Conservation (phyloP, 495 filamentous ascomycete genomes). For the Penicillium diatomitis region DNA sequence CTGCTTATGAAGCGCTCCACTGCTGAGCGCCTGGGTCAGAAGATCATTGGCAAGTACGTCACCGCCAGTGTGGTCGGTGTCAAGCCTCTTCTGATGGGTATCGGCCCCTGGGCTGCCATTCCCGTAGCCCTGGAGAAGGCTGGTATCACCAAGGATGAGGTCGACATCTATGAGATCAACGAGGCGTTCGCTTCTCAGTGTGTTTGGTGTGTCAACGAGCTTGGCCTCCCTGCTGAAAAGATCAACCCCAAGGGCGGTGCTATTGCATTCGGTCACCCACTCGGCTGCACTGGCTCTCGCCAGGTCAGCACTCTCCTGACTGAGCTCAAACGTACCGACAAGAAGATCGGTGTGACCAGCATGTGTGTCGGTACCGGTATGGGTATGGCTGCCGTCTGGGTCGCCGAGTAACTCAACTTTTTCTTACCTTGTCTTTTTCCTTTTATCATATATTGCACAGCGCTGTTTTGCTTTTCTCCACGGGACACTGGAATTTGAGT, state of each 20-base stretch:
- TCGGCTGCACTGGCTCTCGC: slow-evolving; percentile 87
- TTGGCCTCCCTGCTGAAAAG: slow-evolving; percentile 66
- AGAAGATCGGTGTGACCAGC: slow-evolving; percentile 84
- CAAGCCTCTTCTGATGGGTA: slow-evolving; percentile 86
- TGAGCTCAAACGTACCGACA: slow-evolving; percentile 70
- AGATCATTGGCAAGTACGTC: slow-evolving; percentile 85
- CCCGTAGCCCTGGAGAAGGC: slow-evolving; percentile 83
- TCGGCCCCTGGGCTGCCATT: slow-evolving; percentile 94
- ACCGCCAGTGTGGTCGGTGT: slow-evolving; percentile 79
- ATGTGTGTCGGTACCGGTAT: slow-evolving; percentile 98
- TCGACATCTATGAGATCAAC: slow-evolving; percentile 98
- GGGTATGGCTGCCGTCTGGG: slow-evolving; percentile 95
- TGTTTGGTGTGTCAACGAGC: slow-evolving; percentile 84
- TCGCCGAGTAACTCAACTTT: slow-evolving; percentile 56
- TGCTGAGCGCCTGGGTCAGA: slow-evolving; percentile 78
- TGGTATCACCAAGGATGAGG: slow-evolving; percentile 78
- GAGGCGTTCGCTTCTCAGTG: slow-evolving; percentile 97
- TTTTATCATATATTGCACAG: slow-evolving; percentile 22
- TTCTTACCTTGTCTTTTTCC: slow-evolving; percentile 7
- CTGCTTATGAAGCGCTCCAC: slow-evolving; percentile 92
- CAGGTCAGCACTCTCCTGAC: slow-evolving; percentile 88
- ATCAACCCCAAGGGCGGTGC: slow-evolving; percentile 97
- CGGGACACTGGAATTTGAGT: background rate
- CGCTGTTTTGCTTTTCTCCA: slow-evolving; percentile 13
- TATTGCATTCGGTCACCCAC: slow-evolving; percentile 96